phyloP scores from a whole-genome alignment of 176 grass and related monocot genomes.

The Oryza meridionalis region DNA sequence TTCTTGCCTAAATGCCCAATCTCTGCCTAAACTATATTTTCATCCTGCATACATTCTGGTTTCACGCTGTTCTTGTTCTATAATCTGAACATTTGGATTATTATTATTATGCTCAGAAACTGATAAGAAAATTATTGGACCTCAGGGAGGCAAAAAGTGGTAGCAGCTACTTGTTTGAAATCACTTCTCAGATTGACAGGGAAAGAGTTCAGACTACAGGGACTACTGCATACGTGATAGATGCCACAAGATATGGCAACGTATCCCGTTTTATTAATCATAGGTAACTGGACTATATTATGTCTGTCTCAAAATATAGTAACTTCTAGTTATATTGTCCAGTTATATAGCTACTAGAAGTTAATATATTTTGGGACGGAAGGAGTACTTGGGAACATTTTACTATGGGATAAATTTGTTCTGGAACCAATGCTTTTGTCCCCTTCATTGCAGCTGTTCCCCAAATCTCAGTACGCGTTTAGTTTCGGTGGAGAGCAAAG shows the following conservation, averaged over 20 bases:
- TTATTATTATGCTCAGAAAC: conserved; percentile 28
- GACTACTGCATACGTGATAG: conserved; percentile 57
- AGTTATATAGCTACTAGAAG: too few species aligned
- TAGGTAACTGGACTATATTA: conserved; percentile 56
- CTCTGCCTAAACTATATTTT: conserved; percentile 9
- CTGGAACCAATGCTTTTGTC: conserved; percentile 41
- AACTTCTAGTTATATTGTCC: too few species aligned
- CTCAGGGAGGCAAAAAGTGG: conserved; percentile 56
- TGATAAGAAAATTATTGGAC: conserved; percentile 28
- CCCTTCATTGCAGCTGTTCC: conserved; percentile 70
- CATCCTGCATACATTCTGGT: not conserved
- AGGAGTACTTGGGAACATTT: conserved; percentile 18
- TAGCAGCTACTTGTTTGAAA: conserved; percentile 66
- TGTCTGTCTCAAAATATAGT: not conserved
- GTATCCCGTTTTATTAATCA: conserved; percentile 97
- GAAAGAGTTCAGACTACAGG: conserved; percentile 53
- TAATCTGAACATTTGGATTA: not conserved
- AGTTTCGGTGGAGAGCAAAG: conserved; percentile 80
- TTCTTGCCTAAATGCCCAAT: conserved; percentile 16
- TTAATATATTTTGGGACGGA: too few species aligned
- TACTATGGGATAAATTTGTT: conserved; percentile 14
- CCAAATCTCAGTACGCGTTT: conserved; percentile 77
- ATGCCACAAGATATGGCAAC: conserved; percentile 84
- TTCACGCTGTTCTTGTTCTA: not conserved
- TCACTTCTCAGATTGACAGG: conserved; percentile 65